Percentiles rank a stretch among this genome's conserved stretches.
Evolutionary conservation across 495 filamentous ascomycete genomes (phyloP).

Genomic region (Penicillium dipodomyicola): DNA sequence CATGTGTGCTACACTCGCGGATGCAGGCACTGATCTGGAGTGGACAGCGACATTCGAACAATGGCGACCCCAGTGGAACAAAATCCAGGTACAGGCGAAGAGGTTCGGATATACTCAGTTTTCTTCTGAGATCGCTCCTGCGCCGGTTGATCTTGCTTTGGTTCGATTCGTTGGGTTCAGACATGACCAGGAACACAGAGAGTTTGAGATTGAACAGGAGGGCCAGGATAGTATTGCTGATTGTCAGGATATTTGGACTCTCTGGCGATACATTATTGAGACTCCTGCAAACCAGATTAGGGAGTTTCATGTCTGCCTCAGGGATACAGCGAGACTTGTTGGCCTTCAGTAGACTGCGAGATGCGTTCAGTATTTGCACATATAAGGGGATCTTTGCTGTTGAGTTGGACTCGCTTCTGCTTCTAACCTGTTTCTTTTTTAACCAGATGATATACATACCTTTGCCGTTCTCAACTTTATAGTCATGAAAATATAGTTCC

Average conservation of each 20-base stretch:
- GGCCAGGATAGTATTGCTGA: not conserved
- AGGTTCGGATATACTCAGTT: not conserved
- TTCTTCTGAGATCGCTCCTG: not conserved
- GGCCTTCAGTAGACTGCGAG: not conserved
- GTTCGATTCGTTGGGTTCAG: not conserved
- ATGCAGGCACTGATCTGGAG: not conserved
- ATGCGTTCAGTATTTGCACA: not conserved
- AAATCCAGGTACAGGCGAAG: not conserved
- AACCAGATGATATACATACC: not conserved
- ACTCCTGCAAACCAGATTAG: not conserved
- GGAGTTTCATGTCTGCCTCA: not conserved
- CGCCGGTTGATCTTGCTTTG: not conserved
- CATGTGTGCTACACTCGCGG: conserved; percentile 7
- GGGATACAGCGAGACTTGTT: conserved; percentile 4
- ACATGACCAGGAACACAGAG: not conserved
- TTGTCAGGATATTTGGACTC: conserved; percentile 4
- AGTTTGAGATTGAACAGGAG: conserved; percentile 4
- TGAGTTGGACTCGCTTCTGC: not conserved
- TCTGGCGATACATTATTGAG: conserved; percentile 6
- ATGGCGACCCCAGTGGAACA: conserved; percentile 2
- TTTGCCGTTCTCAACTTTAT: not conserved
- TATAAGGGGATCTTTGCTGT: not conserved
- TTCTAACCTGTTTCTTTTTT: not conserved
- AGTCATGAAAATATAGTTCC: not conserved
- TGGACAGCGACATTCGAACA: conserved; percentile 2